phyloP scores from a whole-genome alignment of 257 asterid genomes.

The Rauvolfia tetraphylla region DNA sequence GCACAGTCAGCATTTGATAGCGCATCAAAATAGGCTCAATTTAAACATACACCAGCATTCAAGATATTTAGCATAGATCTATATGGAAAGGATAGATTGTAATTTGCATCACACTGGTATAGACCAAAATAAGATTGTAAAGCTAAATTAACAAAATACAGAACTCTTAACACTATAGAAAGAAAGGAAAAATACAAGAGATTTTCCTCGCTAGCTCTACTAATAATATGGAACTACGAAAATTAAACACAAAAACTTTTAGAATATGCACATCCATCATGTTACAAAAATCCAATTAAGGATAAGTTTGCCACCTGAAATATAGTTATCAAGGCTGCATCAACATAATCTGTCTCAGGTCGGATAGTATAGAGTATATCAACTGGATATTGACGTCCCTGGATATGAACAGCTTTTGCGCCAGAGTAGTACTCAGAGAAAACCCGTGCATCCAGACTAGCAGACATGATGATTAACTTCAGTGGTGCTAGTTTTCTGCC shows the following conservation, averaged over 20 bases:
- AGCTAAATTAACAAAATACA: not conserved
- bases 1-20: not conserved
- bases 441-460: conserved; percentile 82
- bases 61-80: not conserved
- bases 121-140: not conserved
- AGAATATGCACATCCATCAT: not conserved
- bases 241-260: not conserved
- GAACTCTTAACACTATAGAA: not conserved
- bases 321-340: conserved; percentile 85
- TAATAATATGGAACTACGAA: not conserved
- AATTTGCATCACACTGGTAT: not conserved
- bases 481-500: conserved; percentile 58
- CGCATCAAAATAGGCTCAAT: not conserved
- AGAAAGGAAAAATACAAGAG: not conserved
- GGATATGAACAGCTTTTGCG: conserved; percentile 93
- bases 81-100: not conserved
- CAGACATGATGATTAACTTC: conserved; percentile 91
- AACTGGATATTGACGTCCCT: conserved; percentile 87
- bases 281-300: not conserved
- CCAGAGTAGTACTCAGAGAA: conserved; percentile 88
- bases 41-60: not conserved
- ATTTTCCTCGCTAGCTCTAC: not conserved
- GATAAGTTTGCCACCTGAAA: conserved; percentile 61
- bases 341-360: conserved; percentile 89
- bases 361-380: conserved; percentile 65